Evolutionary conservation across 2,329 filamentous ascomycete species (phyloP), one percentile per base, ranked within the genome.

Genomic region (Cercospora zeina): DNA sequence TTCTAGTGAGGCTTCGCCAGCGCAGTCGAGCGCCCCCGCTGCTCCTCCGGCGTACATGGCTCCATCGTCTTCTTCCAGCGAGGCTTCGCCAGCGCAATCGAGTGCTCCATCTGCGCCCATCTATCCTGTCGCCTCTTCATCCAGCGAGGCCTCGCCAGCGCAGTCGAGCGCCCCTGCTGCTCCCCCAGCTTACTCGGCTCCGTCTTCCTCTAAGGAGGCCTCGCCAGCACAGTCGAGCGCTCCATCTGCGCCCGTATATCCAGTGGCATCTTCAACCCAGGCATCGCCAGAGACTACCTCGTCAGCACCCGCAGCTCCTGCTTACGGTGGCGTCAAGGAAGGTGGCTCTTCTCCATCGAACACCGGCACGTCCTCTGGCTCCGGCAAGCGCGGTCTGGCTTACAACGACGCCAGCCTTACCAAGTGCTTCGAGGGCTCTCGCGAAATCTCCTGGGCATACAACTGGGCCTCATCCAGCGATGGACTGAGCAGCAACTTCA

Each of bases 341-440:
- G 47, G 30, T 7, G 56, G 21, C 24, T 61, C 68, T 27, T 53
- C 70, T 7, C 57, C 68, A 30, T 51, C 53, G 33, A 66, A 42
- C 50, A 63, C 58, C 31, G 55, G 33, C 34, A 64, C 65, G 11
- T 63, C 66, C 61, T 53, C 61, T 70, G 72, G 69, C 27, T 73
- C 72, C 58, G 73, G 74, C 69, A 88, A 89, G 84, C 86, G 87
- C 73, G 88, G 88, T 76, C 76, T 90, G 54, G 84, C 84, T 55
- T 91, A 87, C 83, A 89, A 90, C 76, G 78, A 84, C 33, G 80
- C 80, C 59, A 69, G 67, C 30, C 78, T 88, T 36, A 81, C 83
- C 73, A 76, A 78, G 59, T 69, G 75, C 65, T 87, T 90, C 73
- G 70, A 77, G 51, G 69, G 67, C 51, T 72, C 74, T 54, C 74